Conservation (phyloP, 371 early-diverging fungal genomes). For the Capniomyces stellatus region DNA sequence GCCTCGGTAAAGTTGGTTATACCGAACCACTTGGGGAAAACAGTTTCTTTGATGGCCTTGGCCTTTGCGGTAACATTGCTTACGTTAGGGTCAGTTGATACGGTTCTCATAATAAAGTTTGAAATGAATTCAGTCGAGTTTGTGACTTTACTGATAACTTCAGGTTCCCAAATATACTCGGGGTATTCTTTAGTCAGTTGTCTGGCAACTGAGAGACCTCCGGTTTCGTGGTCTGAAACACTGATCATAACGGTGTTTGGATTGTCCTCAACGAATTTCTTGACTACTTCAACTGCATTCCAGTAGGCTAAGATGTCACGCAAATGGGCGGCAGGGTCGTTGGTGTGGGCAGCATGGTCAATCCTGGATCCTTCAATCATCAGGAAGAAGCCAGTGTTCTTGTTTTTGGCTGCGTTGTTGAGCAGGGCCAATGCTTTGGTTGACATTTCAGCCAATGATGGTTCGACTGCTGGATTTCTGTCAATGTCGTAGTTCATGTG, state of each 20-base stretch:
- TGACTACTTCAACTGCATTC: slow-evolving; percentile 46
- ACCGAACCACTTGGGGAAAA: slow-evolving; percentile 40
- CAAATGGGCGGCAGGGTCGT: slow-evolving; percentile 79
- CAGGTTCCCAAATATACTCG: slow-evolving; percentile 73
- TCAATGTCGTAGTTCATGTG: slow-evolving; percentile 88
- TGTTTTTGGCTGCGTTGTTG: slow-evolving; percentile 16
- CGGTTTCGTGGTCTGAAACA: slow-evolving; percentile 88
- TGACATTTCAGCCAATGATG: slow-evolving; percentile 74
- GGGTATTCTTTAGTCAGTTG: slow-evolving; percentile 48
- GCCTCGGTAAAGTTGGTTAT: slow-evolving; percentile 41
- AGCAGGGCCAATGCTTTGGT: slow-evolving; percentile 50
- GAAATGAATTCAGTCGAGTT: slow-evolving; percentile 44
- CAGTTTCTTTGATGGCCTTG: slow-evolving; percentile 20
- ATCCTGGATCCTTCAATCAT: slow-evolving; percentile 93
- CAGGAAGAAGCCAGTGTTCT: slow-evolving; percentile 67
- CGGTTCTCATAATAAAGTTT: background rate
- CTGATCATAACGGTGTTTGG: slow-evolving; percentile 71
- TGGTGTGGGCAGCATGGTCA: slow-evolving; percentile 34
- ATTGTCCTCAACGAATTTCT: slow-evolving; percentile 46
- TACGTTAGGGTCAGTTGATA: slow-evolving; percentile 1
- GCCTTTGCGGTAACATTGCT: slow-evolving; percentile 7
- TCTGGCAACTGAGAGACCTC: slow-evolving; percentile 63
- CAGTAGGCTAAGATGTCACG: slow-evolving; percentile 84
- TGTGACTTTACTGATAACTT: slow-evolving; percentile 40
- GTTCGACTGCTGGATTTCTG: slow-evolving; percentile 40